phyloP scores from a whole-genome alignment of 306 rosid species.

The Neltuma alba region DNA sequence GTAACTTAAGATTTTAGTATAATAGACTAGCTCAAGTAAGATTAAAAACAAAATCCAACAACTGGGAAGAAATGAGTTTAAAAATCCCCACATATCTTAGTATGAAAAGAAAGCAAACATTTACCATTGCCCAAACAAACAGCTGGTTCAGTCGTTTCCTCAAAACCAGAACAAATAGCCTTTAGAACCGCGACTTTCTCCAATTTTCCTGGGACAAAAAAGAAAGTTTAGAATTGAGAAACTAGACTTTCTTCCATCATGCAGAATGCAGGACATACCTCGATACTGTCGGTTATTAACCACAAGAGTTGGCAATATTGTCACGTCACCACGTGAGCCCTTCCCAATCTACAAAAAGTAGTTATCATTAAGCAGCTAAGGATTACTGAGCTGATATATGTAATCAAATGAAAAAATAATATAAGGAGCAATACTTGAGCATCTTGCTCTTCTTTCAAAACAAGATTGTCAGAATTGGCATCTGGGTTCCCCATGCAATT shows the following conservation, averaged over 20 bases:
- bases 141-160: conserved; percentile 93
- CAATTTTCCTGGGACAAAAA: conserved; percentile 69
- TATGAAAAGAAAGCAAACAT: conserved; percentile 26
- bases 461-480: conserved; percentile 68
- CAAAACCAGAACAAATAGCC: conserved; percentile 95
- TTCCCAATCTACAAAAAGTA: conserved; percentile 71
- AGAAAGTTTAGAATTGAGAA: conserved; percentile 43
- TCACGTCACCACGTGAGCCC: conserved; percentile 93
- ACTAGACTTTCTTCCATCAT: conserved; percentile 17
- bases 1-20: neutral
- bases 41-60: neutral
- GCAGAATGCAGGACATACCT: conserved; percentile 61
- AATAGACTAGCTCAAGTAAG: neutral
- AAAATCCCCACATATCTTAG: conserved; percentile 7
- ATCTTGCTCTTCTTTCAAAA: conserved; percentile 90
- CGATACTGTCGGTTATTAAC: conserved; percentile 93
- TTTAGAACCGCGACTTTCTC: conserved; percentile 82
- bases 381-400: conserved; percentile 22
- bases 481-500: conserved; percentile 79
- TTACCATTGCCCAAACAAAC: conserved; percentile 86
- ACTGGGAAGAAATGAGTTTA: conserved; percentile 2
- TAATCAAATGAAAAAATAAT: conserved; percentile 20
- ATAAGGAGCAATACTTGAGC: conserved; percentile 62
- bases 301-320: conserved; percentile 92
- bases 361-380: conserved; percentile 32